Conservation (phyloP, 345 rosid species). For the Eucalyptus cloeziana region DNA sequence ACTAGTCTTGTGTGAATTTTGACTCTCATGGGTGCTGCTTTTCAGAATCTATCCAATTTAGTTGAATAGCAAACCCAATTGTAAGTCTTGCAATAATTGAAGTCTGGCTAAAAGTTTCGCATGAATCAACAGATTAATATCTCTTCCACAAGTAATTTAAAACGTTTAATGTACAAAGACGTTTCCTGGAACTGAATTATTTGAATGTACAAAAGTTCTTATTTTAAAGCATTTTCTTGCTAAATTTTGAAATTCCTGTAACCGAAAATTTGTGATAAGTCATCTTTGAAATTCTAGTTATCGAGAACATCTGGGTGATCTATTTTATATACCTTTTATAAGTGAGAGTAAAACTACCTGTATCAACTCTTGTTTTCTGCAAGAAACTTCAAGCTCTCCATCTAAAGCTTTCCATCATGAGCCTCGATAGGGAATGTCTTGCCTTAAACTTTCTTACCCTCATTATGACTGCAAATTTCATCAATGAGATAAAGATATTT, state of each 20-base stretch:
- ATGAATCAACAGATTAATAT: not conserved
- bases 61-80: not conserved
- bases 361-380: not conserved
- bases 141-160: not conserved
- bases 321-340: not conserved
- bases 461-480: not conserved
- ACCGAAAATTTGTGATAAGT: not conserved
- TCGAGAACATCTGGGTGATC: not conserved
- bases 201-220: not conserved
- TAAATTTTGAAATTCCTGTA: not conserved
- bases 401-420: not conserved
- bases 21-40: not conserved
- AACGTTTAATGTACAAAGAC: not conserved
- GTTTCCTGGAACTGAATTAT: not conserved
- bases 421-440: not conserved
- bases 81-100: not conserved
- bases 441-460: not conserved
- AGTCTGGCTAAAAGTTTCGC: not conserved
- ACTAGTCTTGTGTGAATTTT: not conserved
- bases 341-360: not conserved
- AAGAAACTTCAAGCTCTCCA: not conserved
- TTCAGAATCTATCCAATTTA: not conserved
- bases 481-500: not conserved
- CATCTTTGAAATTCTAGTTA: not conserved
- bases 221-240: not conserved